These are phyloP conservation scores for Hirsutella rhossiliensis DNA, from an alignment of 2,329 filamentous ascomycete genomes.

Conservation along the genomic window DNA sequence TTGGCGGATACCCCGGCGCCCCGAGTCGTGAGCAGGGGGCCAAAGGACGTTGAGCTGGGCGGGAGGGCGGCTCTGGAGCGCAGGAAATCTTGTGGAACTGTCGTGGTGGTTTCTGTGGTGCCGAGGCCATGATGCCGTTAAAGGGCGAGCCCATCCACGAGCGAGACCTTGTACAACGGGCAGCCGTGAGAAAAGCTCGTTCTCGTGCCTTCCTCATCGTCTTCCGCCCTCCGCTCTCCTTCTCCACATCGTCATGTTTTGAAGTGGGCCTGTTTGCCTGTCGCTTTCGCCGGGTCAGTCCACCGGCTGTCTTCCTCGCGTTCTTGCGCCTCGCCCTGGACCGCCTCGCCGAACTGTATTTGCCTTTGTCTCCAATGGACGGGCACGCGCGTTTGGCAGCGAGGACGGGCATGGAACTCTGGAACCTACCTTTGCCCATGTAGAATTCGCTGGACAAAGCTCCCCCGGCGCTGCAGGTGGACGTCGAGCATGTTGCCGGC, in stretches of 20 bases:
- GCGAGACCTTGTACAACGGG: not conserved
- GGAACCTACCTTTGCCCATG: no score
- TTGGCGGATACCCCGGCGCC: not conserved
- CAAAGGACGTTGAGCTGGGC: not conserved
- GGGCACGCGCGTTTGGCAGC: no score
- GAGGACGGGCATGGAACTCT: no score
- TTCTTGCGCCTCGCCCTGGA: no score
- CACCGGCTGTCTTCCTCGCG: no score
- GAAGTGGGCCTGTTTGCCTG: no score
- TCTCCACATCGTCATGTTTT: no score
- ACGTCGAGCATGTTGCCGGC: not conserved
- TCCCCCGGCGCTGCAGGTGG: not conserved
- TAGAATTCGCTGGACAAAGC: not conserved
- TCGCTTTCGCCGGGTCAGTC: no score
- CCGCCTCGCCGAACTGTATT: no score
- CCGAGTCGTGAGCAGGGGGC: not conserved
- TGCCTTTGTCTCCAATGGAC: no score
- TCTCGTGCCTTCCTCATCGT: not conserved
- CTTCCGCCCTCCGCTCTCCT: not conserved
- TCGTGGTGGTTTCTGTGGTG: not conserved
- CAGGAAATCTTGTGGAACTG: not conserved
- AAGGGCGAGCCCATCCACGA: not conserved
- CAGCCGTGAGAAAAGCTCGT: not conserved
- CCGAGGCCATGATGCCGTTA: not conserved
- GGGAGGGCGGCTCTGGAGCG: not conserved